phyloP scores from a whole-genome alignment of 2,329 filamentous ascomycete species.

The Knoxdaviesia capensis region DNA sequence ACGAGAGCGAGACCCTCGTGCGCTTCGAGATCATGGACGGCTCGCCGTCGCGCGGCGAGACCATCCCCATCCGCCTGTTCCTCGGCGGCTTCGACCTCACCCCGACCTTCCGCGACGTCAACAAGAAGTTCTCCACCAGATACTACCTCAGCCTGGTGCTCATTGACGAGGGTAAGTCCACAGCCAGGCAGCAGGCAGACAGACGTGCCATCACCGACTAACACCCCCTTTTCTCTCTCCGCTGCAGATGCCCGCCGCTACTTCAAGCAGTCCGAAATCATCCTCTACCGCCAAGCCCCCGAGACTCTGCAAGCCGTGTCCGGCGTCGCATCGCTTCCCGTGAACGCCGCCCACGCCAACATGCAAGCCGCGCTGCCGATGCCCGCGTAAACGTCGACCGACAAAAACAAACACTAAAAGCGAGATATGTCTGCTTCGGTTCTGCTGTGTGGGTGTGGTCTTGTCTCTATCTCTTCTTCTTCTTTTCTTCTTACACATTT shows the following conservation, averaged over 20 bases:
- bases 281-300: conserved; percentile 70
- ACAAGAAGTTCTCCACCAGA: conserved; percentile 97
- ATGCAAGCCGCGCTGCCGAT: conserved; percentile 14
- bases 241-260: conserved; percentile 73
- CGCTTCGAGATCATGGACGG: conserved; percentile 99
- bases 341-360: conserved; percentile 3
- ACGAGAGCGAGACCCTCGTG: conserved; percentile 95
- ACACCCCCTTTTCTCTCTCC: background rate
- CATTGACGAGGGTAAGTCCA: conserved; percentile 65
- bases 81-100: conserved; percentile 94
- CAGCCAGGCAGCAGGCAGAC: conserved; percentile 1
- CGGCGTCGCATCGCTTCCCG: too few relatives aligned
- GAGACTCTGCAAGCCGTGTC: conserved; percentile 19
- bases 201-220: conserved; percentile 1
- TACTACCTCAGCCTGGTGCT: conserved; percentile 94
- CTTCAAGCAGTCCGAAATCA: conserved; percentile 98
- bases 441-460: background rate
- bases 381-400: conserved; percentile 13
- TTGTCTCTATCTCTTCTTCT: background rate
- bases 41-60: conserved; percentile 84
- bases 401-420: background rate
- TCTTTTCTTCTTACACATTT: background rate
- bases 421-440: background rate
- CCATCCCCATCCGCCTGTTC: conserved; percentile 92
- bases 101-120: conserved; percentile 95